Evolutionary conservation across 345 rosid genomes (phyloP).

Genomic region (Garcia nutans): DNA sequence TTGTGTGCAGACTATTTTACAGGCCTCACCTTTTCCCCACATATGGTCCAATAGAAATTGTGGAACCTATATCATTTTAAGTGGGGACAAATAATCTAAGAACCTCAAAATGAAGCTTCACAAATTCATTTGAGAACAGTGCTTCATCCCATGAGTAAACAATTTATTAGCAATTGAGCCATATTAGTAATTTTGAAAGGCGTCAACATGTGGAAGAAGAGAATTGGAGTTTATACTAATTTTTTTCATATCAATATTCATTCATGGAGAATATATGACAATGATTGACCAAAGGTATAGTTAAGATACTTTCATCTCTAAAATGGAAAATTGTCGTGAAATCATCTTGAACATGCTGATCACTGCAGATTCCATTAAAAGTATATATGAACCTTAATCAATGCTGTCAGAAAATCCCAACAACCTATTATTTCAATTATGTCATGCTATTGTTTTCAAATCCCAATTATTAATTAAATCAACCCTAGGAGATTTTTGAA

Average conservation of each 20-base stretch:
- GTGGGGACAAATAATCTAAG: background rate
- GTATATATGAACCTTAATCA: too few relatives aligned
- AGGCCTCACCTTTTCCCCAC: slow-evolving; percentile 73
- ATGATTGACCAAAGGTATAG: background rate
- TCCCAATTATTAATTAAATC: too few relatives aligned
- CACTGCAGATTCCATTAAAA: too few relatives aligned
- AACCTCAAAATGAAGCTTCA: background rate
- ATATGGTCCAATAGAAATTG: slow-evolving; percentile 78
- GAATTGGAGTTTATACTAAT: too few relatives aligned
- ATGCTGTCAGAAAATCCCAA: too few relatives aligned
- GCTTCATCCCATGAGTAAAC: background rate
- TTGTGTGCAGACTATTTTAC: slow-evolving; percentile 94
- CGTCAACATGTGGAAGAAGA: background rate
- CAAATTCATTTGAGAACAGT: background rate
- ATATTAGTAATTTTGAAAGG: background rate
- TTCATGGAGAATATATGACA: background rate
- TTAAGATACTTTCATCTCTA: background rate
- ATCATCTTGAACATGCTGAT: background rate
- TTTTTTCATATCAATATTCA: background rate
- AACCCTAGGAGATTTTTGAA: too few relatives aligned
- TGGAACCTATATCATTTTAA: slow-evolving; percentile 60
- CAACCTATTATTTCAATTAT: too few relatives aligned
- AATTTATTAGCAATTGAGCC: background rate
- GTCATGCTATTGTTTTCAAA: too few relatives aligned
- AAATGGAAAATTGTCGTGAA: background rate